Conservation (phyloP, 176 grass and related monocot species). For the Rhipidocladum racemiflorum region DNA sequence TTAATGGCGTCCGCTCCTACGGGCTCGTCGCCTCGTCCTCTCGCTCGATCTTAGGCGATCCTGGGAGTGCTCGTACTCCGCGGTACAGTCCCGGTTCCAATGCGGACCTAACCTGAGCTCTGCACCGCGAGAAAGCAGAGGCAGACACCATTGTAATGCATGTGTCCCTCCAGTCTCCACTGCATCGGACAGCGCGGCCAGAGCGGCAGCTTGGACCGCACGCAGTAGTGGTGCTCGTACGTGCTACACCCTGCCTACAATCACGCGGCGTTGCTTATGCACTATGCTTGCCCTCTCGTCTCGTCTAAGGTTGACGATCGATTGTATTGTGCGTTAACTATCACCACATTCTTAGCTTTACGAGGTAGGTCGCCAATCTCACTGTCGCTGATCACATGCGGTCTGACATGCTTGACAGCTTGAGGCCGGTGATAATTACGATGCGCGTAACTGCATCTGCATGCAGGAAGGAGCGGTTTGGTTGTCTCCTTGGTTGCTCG, state of each 20-base stretch:
- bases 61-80: background rate
- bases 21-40: background rate
- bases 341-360: no score
- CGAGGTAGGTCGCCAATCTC: background rate
- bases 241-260: background rate
- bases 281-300: constrained; percentile 29
- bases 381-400: background rate
- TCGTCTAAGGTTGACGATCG: background rate
- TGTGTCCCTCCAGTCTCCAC: background rate
- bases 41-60: background rate
- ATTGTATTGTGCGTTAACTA: background rate
- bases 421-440: background rate
- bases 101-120: background rate
- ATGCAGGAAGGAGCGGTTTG: no score
- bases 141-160: background rate
- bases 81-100: no score
- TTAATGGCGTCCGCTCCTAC: background rate
- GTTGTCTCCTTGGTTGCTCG: no score
- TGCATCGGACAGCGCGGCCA: background rate
- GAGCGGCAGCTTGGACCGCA: constrained; percentile 11
- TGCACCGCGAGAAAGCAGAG: background rate
- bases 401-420: no score
- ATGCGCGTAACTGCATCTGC: background rate
- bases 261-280: background rate
- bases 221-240: background rate